Base-by-base conservation (phyloP, 768 basidiomycete genomes). In the Solioccasus polychromus region DNA sequence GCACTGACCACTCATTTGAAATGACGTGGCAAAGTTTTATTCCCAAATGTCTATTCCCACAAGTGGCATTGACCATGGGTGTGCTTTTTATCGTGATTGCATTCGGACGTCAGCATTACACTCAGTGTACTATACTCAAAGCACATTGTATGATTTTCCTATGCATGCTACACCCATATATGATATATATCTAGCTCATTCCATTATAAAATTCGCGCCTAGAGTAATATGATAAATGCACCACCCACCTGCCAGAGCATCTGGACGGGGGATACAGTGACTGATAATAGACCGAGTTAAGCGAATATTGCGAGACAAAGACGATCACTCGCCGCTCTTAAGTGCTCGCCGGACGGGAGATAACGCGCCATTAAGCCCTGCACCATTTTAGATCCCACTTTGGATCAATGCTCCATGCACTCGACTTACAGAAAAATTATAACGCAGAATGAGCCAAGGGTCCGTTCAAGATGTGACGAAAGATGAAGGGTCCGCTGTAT, bases 11-110 rank as follows among this genome's bases (percentile, higher is more conserved):
- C 28, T 30, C 18, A 17, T 46, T 41, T 51, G 26, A 10, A 38
- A 23, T 46, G 49, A 48, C 12, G 15, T 35, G 29, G 22, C 35
- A 20, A 24, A 24, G 9, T 38, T 22, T 24, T n/a, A n/a, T n/a
- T n/a, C n/a, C n/a, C n/a, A n/a, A 76, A 75, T 53, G 76, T 86
- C 11, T 80, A 81, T 54, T 84, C 81, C 42, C 60, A 60, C 42
- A 66, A 61, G 51, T 62, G 44, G 48, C 58, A 56, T 5, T 68
- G 42, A 57, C 20, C 19, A 4, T 38, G 25, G 19, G 38, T 35
- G 26, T 41, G 28, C 26, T 35, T 38, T 31, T 14, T 25, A 34
- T 34, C 36, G 22, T 32, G 29, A 35, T 51, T 38, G 37, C 26
- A 14, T 44, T 49, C 35, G 41, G 50, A 45, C n/a, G 41, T 55